Evolutionary conservation across 2,329 filamentous ascomycete genomes (phyloP), one percentile per base, ranked within the genome.

Genomic region (Fusarium sp.): DNA sequence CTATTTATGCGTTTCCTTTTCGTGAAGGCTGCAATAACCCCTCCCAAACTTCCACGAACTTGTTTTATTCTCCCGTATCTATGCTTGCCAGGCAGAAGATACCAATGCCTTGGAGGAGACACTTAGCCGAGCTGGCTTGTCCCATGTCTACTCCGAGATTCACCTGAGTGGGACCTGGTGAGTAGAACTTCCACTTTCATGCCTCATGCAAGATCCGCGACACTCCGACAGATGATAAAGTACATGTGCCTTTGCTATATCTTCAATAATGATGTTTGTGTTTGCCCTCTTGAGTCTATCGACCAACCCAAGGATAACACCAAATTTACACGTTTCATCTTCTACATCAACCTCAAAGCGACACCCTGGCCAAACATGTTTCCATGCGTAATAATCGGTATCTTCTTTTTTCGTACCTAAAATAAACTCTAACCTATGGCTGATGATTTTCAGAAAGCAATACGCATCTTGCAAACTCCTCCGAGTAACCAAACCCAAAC

Each of bases 391-490:
- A 35, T 35, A 52, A n/a, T 52, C 47, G 27, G 47, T 12, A 52
- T 30, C 47, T 27, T 38, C 38, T 38, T 22, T 62, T 52, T 52
- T 63, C 14, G 22, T 52, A 33, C 32, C 22, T 52, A 63, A 15
- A n/a, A 37, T 32, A 12, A 38, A 30, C n/a, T 63, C 40, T 35
- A 50, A 33, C 59, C 43, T n/a, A 22, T 25, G 22, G 30, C 11
- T 12, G n/a, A 61, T 33, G 27, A n/a, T 10, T 25, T 25, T 17
- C 35, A 59, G 22, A n/a, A 40, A 40, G 9, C 22, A 40, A 40
- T 17, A 54, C 52, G 27, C 25, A 30, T 52, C 45, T 38, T 52
- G 22, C 25, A 65, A 67, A 73, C 58, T 63, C 67, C 38, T 30
- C 40, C 45, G 9, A 25, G 63, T 66, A 52, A 60, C 20, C 62